These are phyloP conservation scores for Papiliotrema flavescens DNA, from an alignment of 1,284 basidiomycete species.

Conservation along the genomic window DNA sequence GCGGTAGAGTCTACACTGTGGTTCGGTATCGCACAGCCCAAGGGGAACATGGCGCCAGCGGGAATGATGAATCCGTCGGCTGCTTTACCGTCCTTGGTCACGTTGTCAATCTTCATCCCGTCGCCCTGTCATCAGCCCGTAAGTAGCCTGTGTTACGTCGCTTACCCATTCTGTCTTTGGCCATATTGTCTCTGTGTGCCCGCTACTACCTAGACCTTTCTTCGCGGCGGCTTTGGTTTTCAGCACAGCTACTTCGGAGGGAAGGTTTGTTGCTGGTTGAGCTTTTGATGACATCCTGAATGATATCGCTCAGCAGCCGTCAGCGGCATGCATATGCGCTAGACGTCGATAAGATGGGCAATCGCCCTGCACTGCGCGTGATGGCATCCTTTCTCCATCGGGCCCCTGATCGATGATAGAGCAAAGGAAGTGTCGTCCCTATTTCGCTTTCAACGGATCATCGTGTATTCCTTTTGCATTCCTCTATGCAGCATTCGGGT, in stretches of 20 bases:
- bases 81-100: slow-evolving; percentile 24
- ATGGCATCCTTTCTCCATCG: no score
- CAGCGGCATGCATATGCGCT: no score
- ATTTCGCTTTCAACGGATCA: no score
- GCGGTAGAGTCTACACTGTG: slow-evolving; percentile 3
- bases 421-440: no score
- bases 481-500: no score
- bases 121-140: slow-evolving; percentile 15
- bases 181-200: slow-evolving; percentile 50
- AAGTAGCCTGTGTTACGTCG: background rate
- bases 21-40: slow-evolving; percentile 33
- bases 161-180: slow-evolving; percentile 38
- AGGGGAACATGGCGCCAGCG: slow-evolving; percentile 36
- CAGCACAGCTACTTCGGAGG: slow-evolving; percentile 35
- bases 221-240: slow-evolving; percentile 35
- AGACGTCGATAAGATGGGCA: no score
- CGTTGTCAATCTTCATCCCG: slow-evolving; percentile 33
- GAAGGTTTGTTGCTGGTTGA: slow-evolving; percentile 6
- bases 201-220: slow-evolving; percentile 56
- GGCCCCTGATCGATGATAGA: no score
- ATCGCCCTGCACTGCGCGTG: no score
- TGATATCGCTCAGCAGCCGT: no score
- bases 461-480: no score
- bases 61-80: slow-evolving; percentile 34
- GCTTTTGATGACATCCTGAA: background rate